Evolutionary conservation across 2,329 filamentous ascomycete genomes (phyloP), one percentile per base, ranked within the genome.

Genomic region (Fusarium abutilonis): DNA sequence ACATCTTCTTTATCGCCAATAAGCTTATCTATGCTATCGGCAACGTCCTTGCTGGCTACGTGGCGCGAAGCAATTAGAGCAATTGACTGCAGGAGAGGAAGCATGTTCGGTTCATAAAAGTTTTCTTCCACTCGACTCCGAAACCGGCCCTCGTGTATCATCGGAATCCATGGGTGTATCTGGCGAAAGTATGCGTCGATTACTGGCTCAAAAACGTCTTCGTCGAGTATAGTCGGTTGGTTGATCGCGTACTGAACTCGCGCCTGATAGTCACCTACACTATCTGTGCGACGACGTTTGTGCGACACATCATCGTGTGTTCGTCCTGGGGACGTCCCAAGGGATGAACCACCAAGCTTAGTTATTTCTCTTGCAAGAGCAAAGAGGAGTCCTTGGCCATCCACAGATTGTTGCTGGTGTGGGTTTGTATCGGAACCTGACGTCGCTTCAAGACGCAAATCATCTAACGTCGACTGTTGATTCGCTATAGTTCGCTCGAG

Each of bases 91-190:
- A 66, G 19, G 1, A 66, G 36, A 1, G 59, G 58, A 2, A 48
- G 14, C 0, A 66, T 17, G 7, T 7, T 26, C 6, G 40, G 29
- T 9, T 55, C 34, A 14, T 66, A 52, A 6, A 59, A 36, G 6
- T 62, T 17, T 3, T 52, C 46, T n/a, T 50, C 29, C 9, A 55
- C 43, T 4, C 59, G 55, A 9, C 43, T 55, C 11, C 62, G 29
- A 28, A 66, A 66, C 0, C 49, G 52, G 0, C 52, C 59, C 28
- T 66, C 63, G 23, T 66, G 62, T 1, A 66, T 42, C 6, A 63
- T 56, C 0, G 63, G 63, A 1, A 66, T 57, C 63, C 63, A 66
- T 17, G 63, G 63, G n/a, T 66, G 62, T 19, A 66, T 57, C 9
- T 56, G 26, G 2, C 17, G 39, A n/a, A 66, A 66, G 29, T 66